Evolutionary conservation across 23 red algal genomes (phyloP), one percentile per base, ranked within the genome.

Genomic region (Gracilariopsis chorda): DNA sequence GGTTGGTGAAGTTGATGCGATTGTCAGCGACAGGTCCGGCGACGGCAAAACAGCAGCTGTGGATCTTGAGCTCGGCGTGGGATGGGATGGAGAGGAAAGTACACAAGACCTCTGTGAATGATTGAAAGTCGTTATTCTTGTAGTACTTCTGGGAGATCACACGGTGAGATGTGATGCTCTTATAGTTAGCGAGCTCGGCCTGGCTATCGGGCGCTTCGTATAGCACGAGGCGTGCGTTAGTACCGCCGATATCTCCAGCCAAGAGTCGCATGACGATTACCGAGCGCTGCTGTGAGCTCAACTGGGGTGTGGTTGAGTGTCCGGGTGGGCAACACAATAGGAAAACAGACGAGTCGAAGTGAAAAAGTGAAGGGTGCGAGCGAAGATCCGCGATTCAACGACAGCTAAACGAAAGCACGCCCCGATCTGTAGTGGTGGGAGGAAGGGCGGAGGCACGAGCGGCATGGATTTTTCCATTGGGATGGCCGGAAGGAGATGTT

Each of bases 191-290:
- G 27, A 80, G 63, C 14, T 51, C 34, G n/a, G 9, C n/a, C 3
- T 49, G 8, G 42, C 68, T 29, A 21, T 74, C 56, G 21, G 73
- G 56, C 1, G 82, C 90, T 56, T 90, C 75, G 67, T 92, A 98
- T 5, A 98, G 37, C 34, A 92, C 83, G 28, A 98, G 51, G 14
- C 95, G 91, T 0, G 95, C 92, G 67, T 98, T 98, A 12, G 96
- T 98, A 44, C 96, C 96, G n/a, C 96, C 96, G 29, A 98, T 93
- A 74, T 98, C 96, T 17, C 96, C 96, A 24, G 84, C 87, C 25
- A 98, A 59, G 7, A 98, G 48, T 32, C 78, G 56, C 85, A 89
- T 62, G 24, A 69, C 28, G 62, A 14, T 34, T 71, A 13, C 9
- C 56, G 78, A 51, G n/a, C n/a, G n/a, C n/a, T n/a, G n/a, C n/a